Evolutionary conservation across 2,329 filamentous ascomycete species (phyloP), one percentile per base, ranked within the genome.

Genomic region (Amauroascus verrucosus): DNA sequence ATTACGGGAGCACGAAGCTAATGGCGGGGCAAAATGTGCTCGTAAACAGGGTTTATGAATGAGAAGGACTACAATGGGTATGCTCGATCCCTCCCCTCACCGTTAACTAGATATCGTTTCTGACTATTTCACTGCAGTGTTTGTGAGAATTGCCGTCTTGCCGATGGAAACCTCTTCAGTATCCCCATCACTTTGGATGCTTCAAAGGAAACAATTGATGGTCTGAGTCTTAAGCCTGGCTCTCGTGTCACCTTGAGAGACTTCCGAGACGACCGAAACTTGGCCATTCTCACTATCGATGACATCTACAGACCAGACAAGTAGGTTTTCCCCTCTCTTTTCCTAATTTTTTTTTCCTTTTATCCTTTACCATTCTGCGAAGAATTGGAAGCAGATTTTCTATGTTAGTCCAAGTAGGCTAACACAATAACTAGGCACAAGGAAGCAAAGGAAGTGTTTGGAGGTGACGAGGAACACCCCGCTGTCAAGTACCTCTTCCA

Each of bases 121-220:
- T 35, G 35, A 30, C 33, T 40, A 13, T 9, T 40, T 30, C 24
- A 6, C 7, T 35, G 14, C 44, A 93, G 89, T 59, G 93, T 98
- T 59, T 90, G 96, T 61, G 83, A 85, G 71, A 82, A 91, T 63
- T 84, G 86, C 76, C 87, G 93, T 64, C 85, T 98, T 55, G 82
- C 82, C 55, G 84, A 88, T 73, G 93, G 93, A 69, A 84, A 83
- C 68, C 85, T 98, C 64, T 97, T 97, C 77, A 87, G 82, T 72
- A 98, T 98, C 75, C 93, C 93, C 65, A 97, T 98, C 72, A 94
- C 86, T 63, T 84, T 98, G 61, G 93, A 98, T 70, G 77, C 94
- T 58, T 81, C 79, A 60, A 77, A 88, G 69, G 73, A 84, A 66
- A 82, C 81, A 56, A 86, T 97, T 67, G 78, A 91, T 60, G 77